Evolutionary conservation across 2,329 filamentous ascomycete genomes (phyloP).

Genomic region (Penicillium janthinellum): DNA sequence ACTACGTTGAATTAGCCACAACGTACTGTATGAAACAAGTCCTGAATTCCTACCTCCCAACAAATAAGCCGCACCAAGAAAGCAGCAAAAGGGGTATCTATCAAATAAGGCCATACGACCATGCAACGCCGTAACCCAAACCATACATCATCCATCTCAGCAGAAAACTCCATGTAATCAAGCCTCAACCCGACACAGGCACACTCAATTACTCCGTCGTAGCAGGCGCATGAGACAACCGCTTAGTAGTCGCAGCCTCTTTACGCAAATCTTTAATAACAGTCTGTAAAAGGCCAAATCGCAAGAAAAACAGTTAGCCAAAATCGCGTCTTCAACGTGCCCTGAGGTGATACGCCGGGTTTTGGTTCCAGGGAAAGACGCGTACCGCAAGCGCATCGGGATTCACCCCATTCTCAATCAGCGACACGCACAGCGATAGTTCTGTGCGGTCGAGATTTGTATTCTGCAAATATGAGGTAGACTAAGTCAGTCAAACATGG

Average conservation of each 20-base stretch:
- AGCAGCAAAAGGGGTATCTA: slow-evolving; percentile 21
- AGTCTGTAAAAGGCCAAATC: slow-evolving; percentile 31
- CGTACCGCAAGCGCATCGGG: slow-evolving; percentile 91
- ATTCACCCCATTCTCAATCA: slow-evolving; percentile 97
- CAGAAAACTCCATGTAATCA: neutral
- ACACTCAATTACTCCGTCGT: slow-evolving; percentile 16
- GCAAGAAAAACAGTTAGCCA: slow-evolving; percentile 8
- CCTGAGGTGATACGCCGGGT: neutral
- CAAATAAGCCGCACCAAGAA: neutral
- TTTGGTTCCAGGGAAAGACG: slow-evolving; percentile 17
- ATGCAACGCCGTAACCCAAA: slow-evolving; percentile 17
- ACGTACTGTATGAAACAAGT: neutral
- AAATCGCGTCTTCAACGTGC: slow-evolving; percentile 5
- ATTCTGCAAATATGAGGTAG: slow-evolving; percentile 61
- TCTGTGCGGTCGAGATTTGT: slow-evolving; percentile 89
- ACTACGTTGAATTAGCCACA: neutral
- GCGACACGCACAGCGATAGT: slow-evolving; percentile 89
- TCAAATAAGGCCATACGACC: slow-evolving; percentile 8
- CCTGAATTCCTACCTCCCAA: slow-evolving; percentile 12
- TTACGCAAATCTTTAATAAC: slow-evolving; percentile 51
- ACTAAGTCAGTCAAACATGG: neutral
- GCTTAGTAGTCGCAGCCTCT: slow-evolving; percentile 37
- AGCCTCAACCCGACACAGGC: neutral
- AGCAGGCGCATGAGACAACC: slow-evolving; percentile 24
- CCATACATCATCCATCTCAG: neutral